Base-by-base conservation (phyloP, 768 basidiomycete genomes). In the Pleurotus djamor region DNA sequence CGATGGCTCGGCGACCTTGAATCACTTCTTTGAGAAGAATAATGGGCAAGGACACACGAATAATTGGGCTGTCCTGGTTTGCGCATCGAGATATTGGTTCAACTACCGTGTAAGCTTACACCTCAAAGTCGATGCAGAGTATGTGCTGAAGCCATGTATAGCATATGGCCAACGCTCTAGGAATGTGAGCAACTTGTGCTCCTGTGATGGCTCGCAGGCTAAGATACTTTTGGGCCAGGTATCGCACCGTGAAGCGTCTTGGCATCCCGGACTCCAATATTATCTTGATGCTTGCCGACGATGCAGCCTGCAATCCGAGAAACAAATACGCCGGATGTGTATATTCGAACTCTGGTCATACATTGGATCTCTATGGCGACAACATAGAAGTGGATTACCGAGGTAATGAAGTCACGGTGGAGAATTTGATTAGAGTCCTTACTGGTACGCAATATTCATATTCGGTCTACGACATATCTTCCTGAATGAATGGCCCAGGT, bases 241-340 rank as follows among this genome's bases (percentile, higher is more conserved):
- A 98, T 69, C 92, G 97, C 59, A 98, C 96, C 0, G 94, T 99
- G 57, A 98, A 99, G 70, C 89, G 96, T 5, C 84, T 99, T 8
- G 97, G 97, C 12, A 97, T 99, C 60, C 96, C 97, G 16, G 97
- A 99, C 76, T 95, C 93, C 9, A 96, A 98, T 66, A 98, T 99
- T 71, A 96, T 99, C 72, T 87, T 99, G 56, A 98, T 98, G 97
- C 83, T 99, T 54, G 93, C 96, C 5, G 97, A 99, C 71, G 97
- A 98, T 69, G 92, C 84, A 1, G 92, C 96, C 0, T 99, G 97
- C 68, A 97, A 98, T 69, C 67, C 92, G 6, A 83, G 96, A 43
- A 98, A 99, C 76, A 86, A 84, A 52, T 96, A 94, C 67, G 88
- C 97, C 1, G 96, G 88, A 1, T 91, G 88, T 50, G 95, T 99